Base-by-base conservation (phyloP, 768 basidiomycete genomes). In the Tubosaeta brunneosetosa region DNA sequence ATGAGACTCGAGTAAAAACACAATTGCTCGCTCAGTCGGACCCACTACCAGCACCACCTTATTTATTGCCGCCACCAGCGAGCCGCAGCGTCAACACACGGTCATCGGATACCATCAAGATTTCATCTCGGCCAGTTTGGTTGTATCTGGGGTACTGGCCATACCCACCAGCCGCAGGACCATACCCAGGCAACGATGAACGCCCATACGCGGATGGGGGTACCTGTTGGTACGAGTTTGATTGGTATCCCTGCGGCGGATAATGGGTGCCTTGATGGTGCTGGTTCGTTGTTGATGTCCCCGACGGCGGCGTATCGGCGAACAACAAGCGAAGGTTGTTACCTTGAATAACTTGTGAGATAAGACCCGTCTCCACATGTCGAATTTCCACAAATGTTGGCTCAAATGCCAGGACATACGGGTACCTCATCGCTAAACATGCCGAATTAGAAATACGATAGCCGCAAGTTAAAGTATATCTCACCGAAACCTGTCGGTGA, bases 401-500 rank as follows among this genome's bases (percentile, higher is more conserved):
- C 66, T 98, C 97, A 65, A 99, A 94, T 0, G 95, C 97, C 46
- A 99, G 76, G 26, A 98, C 91, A 68, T 93, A 99, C 1, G 97
- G 95, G 71, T 94, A 94, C 64, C 94, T 91, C 12, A 98, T 81
- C 2, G 95, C 95, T 97, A 64, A 47, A 60, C 44, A 42, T 31
- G 26, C 17, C 29, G 6, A 19, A 25, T 65, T 32, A 64, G 51
- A 22, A 37, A 29, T 44, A 51, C 32, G 41, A 13, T 25, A 10
- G 12, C 38, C 25, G 4, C 36, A 56, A 44, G 19, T 31, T 13
- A 47, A 17, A 36, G n/a, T 26, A 26, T 22, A 16, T 36, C 22
- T 64, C 67, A 97, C 95, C 97, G 63, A 99, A 98, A 34, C 88
- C 87, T 6, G 91, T 91, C 0, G 97, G 97, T 41, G 77, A 77